Base-by-base conservation (phyloP, 495 filamentous ascomycete species). In the Daldinia vernicosa region DNA sequence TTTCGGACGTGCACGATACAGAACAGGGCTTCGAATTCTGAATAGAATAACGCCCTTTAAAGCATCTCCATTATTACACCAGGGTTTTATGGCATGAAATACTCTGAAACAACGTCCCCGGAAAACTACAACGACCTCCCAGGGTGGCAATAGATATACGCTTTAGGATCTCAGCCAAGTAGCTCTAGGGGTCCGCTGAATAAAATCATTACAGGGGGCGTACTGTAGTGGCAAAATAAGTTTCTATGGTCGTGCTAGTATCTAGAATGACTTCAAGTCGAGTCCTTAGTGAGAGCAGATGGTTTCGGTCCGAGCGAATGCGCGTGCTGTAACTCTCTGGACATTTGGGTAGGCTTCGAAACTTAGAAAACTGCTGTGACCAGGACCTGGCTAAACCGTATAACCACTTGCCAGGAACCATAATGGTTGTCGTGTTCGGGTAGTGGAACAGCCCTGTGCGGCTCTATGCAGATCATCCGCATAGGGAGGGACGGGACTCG, bases 381-480 rank as follows among this genome's bases (percentile, higher is more conserved):
- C 51, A 51, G 63, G 63, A 43, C 54, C 50, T 56, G 30, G 26
- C 26, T 56, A 12, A 66, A 60, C 24, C 54, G 17, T 65, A 54
- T 51, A 26, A 26, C 28, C 47, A 7, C 51, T 52, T 65, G 30
- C 62, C 69, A 58, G 58, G 58, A 52, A 66, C 63, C 27, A 11
- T 37, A 43, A 39, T 47, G 57, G 50, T 17, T 71, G 55, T 53
- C 53, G 24, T 12, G 32, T 43, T 53, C 33, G 19, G 17, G 39
- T 28, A 15, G 14, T 39, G 6, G n/a, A 71, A 7, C 6, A 57
- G 35, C 11, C 30, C 17, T 53, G 57, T 66, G 68, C 51, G 40
- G 56, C 62, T 35, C 43, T 45, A 56, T 58, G 67, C 11, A 62
- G 62, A 61, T 61, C 57, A 57, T 71, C 35, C 45, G 50, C 53